Evolutionary conservation across 164 flowering plant genomes (phyloP).

Genomic region (Kingdonia uniflora): DNA sequence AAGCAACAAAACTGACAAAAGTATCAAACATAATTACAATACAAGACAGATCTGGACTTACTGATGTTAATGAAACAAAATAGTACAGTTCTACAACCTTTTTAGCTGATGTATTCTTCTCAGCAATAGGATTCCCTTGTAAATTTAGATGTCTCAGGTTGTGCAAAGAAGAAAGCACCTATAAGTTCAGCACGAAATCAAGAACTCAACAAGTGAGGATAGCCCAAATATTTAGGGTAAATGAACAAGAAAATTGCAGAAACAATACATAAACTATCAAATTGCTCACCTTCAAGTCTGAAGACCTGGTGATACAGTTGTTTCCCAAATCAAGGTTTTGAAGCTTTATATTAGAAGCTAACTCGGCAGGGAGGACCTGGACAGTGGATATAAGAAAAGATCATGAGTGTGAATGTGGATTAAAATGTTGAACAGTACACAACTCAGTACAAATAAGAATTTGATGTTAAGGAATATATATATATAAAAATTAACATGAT

Average conservation of each 20-base stretch:
- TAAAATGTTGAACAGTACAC: too few relatives aligned
- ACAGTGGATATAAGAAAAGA: neutral
- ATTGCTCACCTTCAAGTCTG: constrained; percentile 57
- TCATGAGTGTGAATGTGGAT: constrained; percentile 4
- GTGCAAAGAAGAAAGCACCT: constrained; percentile 57
- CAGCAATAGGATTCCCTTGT: constrained; percentile 72
- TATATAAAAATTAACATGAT: neutral
- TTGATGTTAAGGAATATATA: too few relatives aligned
- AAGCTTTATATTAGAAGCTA: constrained; percentile 43
- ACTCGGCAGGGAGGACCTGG: constrained; percentile 62
- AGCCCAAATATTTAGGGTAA: neutral
- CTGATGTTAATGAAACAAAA: too few relatives aligned
- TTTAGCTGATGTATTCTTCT: constrained; percentile 38
- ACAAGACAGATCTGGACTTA: too few relatives aligned
- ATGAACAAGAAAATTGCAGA: neutral
- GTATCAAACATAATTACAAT: too few relatives aligned
- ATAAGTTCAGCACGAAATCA: constrained; percentile 10
- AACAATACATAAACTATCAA: neutral
- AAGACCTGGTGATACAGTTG: constrained; percentile 56
- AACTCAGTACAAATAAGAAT: too few relatives aligned
- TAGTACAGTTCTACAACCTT: constrained; percentile 33
- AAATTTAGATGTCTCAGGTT: constrained; percentile 65
- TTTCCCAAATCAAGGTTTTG: constrained; percentile 73
- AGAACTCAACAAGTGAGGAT: neutral
- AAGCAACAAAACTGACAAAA: neutral